A percentile compares a stretch with the other conserved stretches of the same genome.
phyloP scores from a whole-genome alignment of 805 yeast species.

The Metschnikowia borealis region DNA sequence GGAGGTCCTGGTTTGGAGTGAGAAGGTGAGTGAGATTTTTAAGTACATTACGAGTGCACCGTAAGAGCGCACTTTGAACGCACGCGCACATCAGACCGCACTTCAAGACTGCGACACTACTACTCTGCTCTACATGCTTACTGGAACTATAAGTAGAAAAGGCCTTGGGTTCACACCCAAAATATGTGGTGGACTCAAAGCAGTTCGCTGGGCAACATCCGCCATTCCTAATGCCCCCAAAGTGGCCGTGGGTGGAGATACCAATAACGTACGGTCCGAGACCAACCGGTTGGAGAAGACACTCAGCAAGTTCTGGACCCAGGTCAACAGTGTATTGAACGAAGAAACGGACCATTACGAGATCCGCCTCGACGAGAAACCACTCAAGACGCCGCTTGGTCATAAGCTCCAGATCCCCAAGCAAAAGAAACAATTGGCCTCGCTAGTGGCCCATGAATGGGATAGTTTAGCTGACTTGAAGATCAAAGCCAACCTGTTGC shows the following conservation, averaged over 20 bases:
- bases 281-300: slow-evolving; percentile 70
- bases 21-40: too few species aligned
- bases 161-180: not conserved
- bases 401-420: slow-evolving; percentile 61
- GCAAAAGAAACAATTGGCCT: slow-evolving; percentile 59
- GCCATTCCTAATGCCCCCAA: not conserved
- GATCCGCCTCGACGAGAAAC: slow-evolving; percentile 67
- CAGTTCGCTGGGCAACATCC: slow-evolving; percentile 4
- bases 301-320: slow-evolving; percentile 75
- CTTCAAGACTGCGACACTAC: too few species aligned
- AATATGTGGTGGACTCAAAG: not conserved
- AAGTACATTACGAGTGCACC: too few species aligned
- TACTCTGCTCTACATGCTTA: not conserved
- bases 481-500: slow-evolving; percentile 75
- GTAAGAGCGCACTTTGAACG: too few species aligned
- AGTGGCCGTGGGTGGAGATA: slow-evolving; percentile 37
- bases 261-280: slow-evolving; percentile 49
- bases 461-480: slow-evolving; percentile 56
- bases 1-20: too few species aligned
- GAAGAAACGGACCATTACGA: slow-evolving; percentile 35
- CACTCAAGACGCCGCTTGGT: slow-evolving; percentile 84
- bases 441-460: slow-evolving; percentile 86
- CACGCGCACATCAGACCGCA: too few species aligned
- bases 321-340: slow-evolving; percentile 45
- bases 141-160: not conserved